Evolutionary conservation across 805 yeast genomes (phyloP).

Genomic region (Teunomyces barrocoloradensis): DNA sequence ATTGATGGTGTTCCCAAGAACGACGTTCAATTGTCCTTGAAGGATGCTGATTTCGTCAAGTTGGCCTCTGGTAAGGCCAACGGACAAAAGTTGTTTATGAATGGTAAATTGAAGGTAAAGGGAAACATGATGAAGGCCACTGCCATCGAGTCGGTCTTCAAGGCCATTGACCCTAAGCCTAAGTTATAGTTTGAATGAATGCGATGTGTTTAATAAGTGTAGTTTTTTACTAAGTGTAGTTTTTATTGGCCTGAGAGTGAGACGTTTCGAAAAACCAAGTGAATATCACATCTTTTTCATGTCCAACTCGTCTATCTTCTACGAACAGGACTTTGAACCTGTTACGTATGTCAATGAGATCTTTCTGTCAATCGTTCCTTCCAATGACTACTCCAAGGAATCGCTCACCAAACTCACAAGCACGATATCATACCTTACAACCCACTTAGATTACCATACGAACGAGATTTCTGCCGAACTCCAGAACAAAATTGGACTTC

Average conservation of each 20-base stretch:
- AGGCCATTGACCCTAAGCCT: slow-evolving; percentile 44
- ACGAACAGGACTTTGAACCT: slow-evolving; percentile 64
- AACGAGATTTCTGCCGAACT: slow-evolving; percentile 56
- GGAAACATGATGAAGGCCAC: slow-evolving; percentile 93
- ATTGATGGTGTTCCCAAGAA: slow-evolving; percentile 46
- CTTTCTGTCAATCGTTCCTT: slow-evolving; percentile 39
- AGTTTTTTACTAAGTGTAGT: neutral
- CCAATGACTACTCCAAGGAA: slow-evolving; percentile 26
- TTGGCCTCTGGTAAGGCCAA: slow-evolving; percentile 76
- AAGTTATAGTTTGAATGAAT: slow-evolving; percentile 31
- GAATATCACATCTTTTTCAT: neutral
- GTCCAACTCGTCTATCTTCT: slow-evolving; percentile 58
- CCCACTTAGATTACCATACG: slow-evolving; percentile 62
- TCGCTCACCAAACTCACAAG: slow-evolving; percentile 43
- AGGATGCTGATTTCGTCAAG: slow-evolving; percentile 67
- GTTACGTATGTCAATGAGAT: slow-evolving; percentile 64
- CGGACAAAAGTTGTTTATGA: slow-evolving; percentile 81
- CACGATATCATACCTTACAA: slow-evolving; percentile 49
- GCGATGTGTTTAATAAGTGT: neutral
- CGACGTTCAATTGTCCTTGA: slow-evolving; percentile 64
- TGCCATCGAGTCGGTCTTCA: slow-evolving; percentile 65
- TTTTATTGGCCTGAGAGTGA: neutral
- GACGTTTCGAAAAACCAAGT: too few relatives aligned
- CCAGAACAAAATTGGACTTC: slow-evolving; percentile 45
- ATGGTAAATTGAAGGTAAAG: slow-evolving; percentile 80